phyloP scores from a whole-genome alignment of 345 rosid genomes.

The Gossypium mustelinum region DNA sequence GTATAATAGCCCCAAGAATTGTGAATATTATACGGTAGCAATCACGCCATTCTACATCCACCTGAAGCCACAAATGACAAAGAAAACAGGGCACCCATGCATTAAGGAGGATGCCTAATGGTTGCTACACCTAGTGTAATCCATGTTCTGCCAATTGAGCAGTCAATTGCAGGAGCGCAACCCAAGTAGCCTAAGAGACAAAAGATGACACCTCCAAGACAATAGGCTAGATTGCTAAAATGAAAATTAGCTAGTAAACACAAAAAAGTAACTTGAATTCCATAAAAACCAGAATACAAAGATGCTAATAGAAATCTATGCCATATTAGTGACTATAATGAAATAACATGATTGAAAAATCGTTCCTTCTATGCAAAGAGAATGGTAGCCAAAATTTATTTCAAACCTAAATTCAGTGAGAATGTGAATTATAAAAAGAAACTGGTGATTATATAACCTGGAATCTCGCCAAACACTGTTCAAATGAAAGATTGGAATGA shows the following conservation, averaged over 20 bases:
- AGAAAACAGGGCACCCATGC: background rate
- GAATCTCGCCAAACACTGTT: conserved; percentile 99
- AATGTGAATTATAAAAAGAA: background rate
- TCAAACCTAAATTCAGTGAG: background rate
- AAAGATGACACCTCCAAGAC: background rate
- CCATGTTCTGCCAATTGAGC: background rate
- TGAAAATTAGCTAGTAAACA: background rate
- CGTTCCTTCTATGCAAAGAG: background rate
- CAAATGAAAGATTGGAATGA: conserved; percentile 87
- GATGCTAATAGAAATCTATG: background rate
- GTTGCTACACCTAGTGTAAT: background rate
- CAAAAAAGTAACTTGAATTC: background rate
- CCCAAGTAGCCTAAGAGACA: background rate
- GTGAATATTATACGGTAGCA: background rate
- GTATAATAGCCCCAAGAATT: background rate
- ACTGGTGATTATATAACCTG: conserved; percentile 47
- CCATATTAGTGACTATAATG: background rate
- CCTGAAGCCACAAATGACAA: background rate
- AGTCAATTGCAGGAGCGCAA: background rate
- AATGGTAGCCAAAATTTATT: background rate
- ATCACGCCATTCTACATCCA: background rate
- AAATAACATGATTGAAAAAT: background rate
- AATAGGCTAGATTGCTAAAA: conserved; percentile 1
- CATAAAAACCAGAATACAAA: background rate
- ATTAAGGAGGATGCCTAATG: background rate